Conservation (phyloP, 2,329 filamentous ascomycete species). For the Aureobasidium sp. region DNA sequence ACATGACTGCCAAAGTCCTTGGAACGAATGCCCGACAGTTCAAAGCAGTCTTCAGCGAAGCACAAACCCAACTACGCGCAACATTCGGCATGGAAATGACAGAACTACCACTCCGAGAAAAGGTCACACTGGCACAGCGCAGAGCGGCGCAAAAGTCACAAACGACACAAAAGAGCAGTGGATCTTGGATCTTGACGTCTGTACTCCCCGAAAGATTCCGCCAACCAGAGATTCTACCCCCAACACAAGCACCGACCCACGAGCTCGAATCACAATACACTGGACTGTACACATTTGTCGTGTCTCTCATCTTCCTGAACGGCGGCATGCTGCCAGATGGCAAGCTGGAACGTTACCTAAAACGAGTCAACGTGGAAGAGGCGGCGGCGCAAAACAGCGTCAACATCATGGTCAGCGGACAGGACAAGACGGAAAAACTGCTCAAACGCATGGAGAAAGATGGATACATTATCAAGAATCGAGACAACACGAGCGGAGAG, state of each 20-base stretch:
- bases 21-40: conserved; percentile 63
- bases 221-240: conserved; percentile 56
- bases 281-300: conserved; percentile 71
- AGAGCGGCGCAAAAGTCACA: conserved; percentile 56
- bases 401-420: conserved; percentile 8
- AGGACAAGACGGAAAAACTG: conserved; percentile 67
- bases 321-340: conserved; percentile 68
- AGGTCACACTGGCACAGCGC: conserved; percentile 70
- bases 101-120: conserved; percentile 75
- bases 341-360: conserved; percentile 69
- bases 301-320: conserved; percentile 66
- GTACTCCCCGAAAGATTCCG: conserved; percentile 64
- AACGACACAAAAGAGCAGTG: conserved; percentile 18
- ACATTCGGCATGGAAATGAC: conserved; percentile 90
- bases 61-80: conserved; percentile 62
- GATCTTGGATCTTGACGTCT: conserved; percentile 65
- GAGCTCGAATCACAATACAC: conserved; percentile 71
- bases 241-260: conserved; percentile 58
- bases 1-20: conserved; percentile 61
- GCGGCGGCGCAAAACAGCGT: conserved; percentile 36
- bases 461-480: conserved; percentile 70
- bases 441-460: conserved; percentile 71
- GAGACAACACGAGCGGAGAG: conserved; percentile 64
- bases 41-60: conserved; percentile 66
- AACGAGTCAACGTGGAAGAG: conserved; percentile 65